Base-by-base conservation (phyloP, 2,329 filamentous ascomycete genomes). In the Coniella lustricola region DNA sequence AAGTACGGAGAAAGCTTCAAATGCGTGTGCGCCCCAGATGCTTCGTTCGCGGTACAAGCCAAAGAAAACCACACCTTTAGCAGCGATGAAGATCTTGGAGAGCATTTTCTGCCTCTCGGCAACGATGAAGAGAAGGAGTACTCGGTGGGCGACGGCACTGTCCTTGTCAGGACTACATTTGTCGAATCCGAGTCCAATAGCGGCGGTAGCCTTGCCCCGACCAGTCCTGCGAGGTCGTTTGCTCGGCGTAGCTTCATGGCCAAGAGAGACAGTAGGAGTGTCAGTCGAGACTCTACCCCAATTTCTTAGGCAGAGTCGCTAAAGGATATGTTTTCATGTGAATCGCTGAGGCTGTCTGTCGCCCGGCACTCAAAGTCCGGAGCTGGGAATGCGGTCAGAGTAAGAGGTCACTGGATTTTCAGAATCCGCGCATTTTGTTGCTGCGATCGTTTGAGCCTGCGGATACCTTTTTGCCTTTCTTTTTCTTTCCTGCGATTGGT, bases 11-110 rank as follows among this genome's bases (percentile, higher is more conserved):
- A 95, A 64, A 82, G 80, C 1, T 91, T 93, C 73, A 90, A 83
- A 60, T 75, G 86, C 18, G 72, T 76, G 10, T 94, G 90, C 67
- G 78, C 84, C 1, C 83, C 91, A 2, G 91, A 96, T 58, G 76
- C 86, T 18, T 83, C 87, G 61, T 97, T 96, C 77, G 86, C 89
- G 63, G 64, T 98, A 53, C 79, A 87, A 54, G 90, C 90, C 53
- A 90, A 90, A 63, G 85, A 90, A 58, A 88, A 95, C 61, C 81
- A 86, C 59, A 87, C 83, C 1, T 91, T 97, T 61, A 85, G 87
- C 44, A 85, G 82, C 50, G 89, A 94, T 62, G 84, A 90, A 48
- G 79, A 84, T 51, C 76, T 98, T 0, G 93, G 93, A 46, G 90
- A 97, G 61, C 80, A 80, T 4, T 64, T 85, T n/a, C 95, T 95